Base-by-base conservation (phyloP, 768 basidiomycete genomes). In the Termitomyces sp. region DNA sequence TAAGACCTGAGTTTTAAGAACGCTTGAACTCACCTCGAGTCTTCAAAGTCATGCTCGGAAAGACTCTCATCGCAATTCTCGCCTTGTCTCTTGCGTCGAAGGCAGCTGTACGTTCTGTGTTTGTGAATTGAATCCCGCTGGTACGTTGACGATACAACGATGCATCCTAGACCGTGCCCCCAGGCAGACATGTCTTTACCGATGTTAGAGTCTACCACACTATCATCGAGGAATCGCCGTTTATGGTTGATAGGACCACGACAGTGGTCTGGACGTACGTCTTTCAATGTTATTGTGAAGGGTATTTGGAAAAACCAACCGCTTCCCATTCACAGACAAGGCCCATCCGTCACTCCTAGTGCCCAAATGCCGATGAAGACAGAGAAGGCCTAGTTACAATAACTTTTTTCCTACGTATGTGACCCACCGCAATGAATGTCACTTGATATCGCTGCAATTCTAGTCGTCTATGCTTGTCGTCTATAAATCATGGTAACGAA, bases 261-360 rank as follows among this genome's bases (percentile, higher is more conserved):
- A 52, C 51, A 20, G 38, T 52, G 38, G 51, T 52, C 9, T 52
- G 51, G 51, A 52, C 51, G 51, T 52, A 52, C 26, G 38, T 41
- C 28, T 28, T 16, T 18, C 24, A n/a, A 18, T 13, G 24, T 38
- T 38, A 9, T 11, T 3, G 26, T 36, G 14, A 26, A 13, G 5
- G 11, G 5, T 6, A 40, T 18, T 28, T 14, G 16, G 36, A 2
- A 28, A 7, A n/a, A 6, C n/a, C 6, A 18, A n/a, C 18, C 16
- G 6, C 20, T 28, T 18, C 32, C 11, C 11, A 2, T 11, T 28
- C 18, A 30, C 38, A 52, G 51, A 28, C 51, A 52, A 41, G 51
- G 38, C 38, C 51, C 38, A 52, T 41, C 51, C 3, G 51, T 20
- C 18, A 30, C 38, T 40, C 5, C 6, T 28, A 41, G 11, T 2